Conservation (phyloP, 305 asterid genomes). For the Solanum hybrid region DNA sequence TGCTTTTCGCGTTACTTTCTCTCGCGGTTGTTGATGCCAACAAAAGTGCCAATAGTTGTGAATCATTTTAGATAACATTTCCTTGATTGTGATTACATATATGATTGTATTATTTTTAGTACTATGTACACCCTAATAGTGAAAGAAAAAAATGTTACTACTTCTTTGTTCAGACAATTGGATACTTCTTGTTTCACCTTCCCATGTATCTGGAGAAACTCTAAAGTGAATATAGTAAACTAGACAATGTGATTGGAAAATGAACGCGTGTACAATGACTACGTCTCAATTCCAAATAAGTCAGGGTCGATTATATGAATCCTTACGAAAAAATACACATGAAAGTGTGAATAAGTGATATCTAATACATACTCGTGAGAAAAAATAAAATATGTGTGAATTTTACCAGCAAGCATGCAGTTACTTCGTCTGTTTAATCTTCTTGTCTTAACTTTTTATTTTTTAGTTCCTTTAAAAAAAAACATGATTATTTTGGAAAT, state of each 20-base stretch:
- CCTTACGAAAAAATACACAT: neutral
- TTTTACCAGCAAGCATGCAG: neutral
- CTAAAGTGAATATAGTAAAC: neutral
- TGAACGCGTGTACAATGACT: neutral
- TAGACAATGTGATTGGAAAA: neutral
- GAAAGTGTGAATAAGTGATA: neutral
- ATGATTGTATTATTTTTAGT: neutral
- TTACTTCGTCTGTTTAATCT: neutral
- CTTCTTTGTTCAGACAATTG: neutral
- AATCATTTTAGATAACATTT: slow-evolving; percentile 1
- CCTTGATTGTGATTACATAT: neutral
- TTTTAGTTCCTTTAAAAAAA: too few relatives aligned
- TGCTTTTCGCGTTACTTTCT: neutral
- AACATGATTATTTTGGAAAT: too few relatives aligned
- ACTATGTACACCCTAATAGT: neutral
- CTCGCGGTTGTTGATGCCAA: neutral
- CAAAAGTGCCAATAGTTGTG: neutral
- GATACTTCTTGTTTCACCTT: neutral
- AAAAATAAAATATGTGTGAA: too few relatives aligned
- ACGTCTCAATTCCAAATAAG: neutral
- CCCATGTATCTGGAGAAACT: neutral
- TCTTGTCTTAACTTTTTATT: neutral
- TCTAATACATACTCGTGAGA: neutral
- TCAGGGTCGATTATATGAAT: neutral
- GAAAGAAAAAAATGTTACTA: neutral